Conservation (phyloP, 2,329 filamentous ascomycete genomes). For the Venturia aucupariae region DNA sequence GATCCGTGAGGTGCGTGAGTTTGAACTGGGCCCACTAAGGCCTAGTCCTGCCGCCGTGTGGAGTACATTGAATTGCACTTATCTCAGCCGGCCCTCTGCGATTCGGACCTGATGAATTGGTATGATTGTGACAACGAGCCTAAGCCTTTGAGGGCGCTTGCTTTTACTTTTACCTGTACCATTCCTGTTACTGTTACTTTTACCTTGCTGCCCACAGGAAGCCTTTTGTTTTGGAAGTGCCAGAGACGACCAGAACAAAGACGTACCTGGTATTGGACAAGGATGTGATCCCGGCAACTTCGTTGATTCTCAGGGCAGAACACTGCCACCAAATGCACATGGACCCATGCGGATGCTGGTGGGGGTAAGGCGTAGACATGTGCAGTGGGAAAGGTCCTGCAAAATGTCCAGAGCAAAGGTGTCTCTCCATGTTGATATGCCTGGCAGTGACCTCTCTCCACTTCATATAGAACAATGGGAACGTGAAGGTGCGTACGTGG, state of each 20-base stretch:
- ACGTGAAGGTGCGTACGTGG: no score
- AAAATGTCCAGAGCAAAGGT: background rate
- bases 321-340: conserved; percentile 1
- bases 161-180: no score
- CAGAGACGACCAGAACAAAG: background rate
- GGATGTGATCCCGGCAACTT: background rate
- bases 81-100: background rate
- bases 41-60: conserved; percentile 1
- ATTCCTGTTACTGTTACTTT: no score
- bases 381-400: background rate
- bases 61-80: conserved; percentile 1
- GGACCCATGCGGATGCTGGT: background rate
- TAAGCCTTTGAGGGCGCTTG: background rate
- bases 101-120: background rate
- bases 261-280: background rate
- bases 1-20: background rate
- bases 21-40: background rate
- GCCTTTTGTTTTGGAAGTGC: background rate
- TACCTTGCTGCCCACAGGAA: background rate
- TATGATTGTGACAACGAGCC: background rate
- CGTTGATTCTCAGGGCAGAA: background rate
- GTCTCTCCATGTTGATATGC: background rate
- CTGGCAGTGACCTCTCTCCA: background rate
- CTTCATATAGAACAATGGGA: background rate
- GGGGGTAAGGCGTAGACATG: background rate